Percentiles rank a stretch among this genome's conserved stretches.
These are phyloP conservation scores for Wickerhamomyces mucosus DNA, from an alignment of 805 yeast genomes.

Conservation along the genomic window DNA sequence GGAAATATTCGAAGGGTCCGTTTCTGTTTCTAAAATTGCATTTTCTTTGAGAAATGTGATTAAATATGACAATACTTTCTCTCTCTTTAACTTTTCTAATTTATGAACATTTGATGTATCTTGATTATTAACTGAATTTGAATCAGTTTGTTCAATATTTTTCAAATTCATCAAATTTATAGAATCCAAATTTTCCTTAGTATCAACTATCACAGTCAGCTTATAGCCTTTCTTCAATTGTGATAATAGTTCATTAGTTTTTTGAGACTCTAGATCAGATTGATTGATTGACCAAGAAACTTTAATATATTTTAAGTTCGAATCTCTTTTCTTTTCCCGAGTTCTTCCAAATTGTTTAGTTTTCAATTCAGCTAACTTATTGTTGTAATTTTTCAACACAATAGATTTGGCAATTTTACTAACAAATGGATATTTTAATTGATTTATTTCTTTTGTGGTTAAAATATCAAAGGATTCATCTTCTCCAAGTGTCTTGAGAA, in stretches of 20 bases:
- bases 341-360: slow-evolving; percentile 19
- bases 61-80: slow-evolving; percentile 22
- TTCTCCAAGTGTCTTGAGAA: slow-evolving; percentile 5
- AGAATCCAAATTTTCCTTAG: slow-evolving; percentile 21
- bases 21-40: slow-evolving; percentile 15
- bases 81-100: slow-evolving; percentile 26
- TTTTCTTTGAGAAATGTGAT: slow-evolving; percentile 19
- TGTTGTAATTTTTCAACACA: slow-evolving; percentile 22
- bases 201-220: slow-evolving; percentile 28
- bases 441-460: slow-evolving; percentile 7
- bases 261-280: slow-evolving; percentile 44
- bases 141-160: slow-evolving; percentile 10
- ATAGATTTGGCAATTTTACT: slow-evolving; percentile 9
- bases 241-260: slow-evolving; percentile 37
- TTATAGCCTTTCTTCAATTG: slow-evolving; percentile 35
- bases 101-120: slow-evolving; percentile 17
- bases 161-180: slow-evolving; percentile 7
- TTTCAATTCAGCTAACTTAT: slow-evolving; percentile 12
- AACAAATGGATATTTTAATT: slow-evolving; percentile 7
- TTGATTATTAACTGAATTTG: too few species aligned
- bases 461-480: slow-evolving; percentile 14
- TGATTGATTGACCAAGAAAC: slow-evolving; percentile 49
- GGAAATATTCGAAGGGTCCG: neutral
- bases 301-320: slow-evolving; percentile 35
- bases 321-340: slow-evolving; percentile 18